Base-by-base conservation (phyloP, 2,329 filamentous ascomycete species). In the Atkinsonella hypoxylon region DNA sequence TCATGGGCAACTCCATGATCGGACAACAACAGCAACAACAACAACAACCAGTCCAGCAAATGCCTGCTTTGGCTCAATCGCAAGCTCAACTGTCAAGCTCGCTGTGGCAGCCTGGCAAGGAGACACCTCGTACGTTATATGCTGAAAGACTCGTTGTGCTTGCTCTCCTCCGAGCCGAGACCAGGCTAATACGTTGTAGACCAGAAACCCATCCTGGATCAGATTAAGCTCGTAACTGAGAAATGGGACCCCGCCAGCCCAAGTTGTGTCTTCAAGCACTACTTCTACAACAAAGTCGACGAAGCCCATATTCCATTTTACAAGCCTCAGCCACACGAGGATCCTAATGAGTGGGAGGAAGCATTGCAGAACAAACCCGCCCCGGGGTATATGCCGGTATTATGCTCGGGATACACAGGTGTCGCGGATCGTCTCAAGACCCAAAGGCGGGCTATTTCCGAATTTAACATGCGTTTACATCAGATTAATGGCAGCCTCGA, bases 251-350 rank as follows among this genome's bases (percentile, higher is more conserved):
- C 85, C 1, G 67, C 74, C 26, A 78, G 75, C 63, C 75, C 80
- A 20, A 81, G 80, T 62, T 89, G 85, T 59, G 79, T 78, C 30
- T 89, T 93, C 70, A 85, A 88, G 65, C 75, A 86, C 62, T 91
- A 91, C 71, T 88, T 93, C 65, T 94, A 93, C 75, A 93, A 93
- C 69, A 82, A 87, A 57, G 86, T 90, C 55, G 82, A 85, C 55
- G 80, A 85, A 60, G 78, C 80, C 48, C 77, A 78, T 62, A 82
- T 85, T n/a, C 85, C 85, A 11, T 89, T 85, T 65, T 90, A 86
- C 66, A 79, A 82, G 56, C 85, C 85, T 2, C 74, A 78, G 15
- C 71, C 81, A 1, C 73, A 79, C 57, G 88, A 93, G 62, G 82
- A 90, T 61, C 79, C 83, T 38, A 78, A 80, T 56, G 86, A 87